phyloP scores from a whole-genome alignment of 148 eudicot species.

The Fagopyrum tataricum region DNA sequence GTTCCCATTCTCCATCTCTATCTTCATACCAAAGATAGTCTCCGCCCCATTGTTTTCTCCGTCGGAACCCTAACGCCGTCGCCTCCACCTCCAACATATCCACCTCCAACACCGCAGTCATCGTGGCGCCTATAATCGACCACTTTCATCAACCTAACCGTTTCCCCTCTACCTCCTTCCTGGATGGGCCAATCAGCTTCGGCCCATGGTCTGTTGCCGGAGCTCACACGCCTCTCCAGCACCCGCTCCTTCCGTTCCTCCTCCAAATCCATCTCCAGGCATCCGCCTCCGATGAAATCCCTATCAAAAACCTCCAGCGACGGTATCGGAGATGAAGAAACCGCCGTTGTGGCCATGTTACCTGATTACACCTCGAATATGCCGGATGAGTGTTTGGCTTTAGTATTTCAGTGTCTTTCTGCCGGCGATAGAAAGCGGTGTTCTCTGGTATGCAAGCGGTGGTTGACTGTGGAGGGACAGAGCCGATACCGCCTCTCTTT shows the following conservation, averaged over 20 bases:
- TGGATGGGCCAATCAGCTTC: conserved; percentile 14
- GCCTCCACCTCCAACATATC: neutral
- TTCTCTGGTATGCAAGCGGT: conserved; percentile 31
- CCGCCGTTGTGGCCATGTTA: neutral
- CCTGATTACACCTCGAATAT: conserved; percentile 22
- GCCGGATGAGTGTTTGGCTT: conserved; percentile 36
- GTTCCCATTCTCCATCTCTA: neutral
- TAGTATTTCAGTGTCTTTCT: conserved; percentile 26
- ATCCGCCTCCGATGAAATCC: conserved; percentile 4
- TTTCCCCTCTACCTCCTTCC: neutral
- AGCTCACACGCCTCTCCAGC: conserved; percentile 11
- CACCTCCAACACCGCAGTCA: neutral
- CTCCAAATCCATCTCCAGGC: conserved; percentile 1
- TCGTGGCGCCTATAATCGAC: neutral
- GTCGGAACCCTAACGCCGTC: conserved; percentile 13
- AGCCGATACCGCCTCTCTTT: conserved; percentile 32
- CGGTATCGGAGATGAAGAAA: neutral
- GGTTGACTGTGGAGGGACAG: conserved; percentile 30
- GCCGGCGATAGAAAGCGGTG: conserved; percentile 28
- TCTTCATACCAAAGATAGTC: neutral
- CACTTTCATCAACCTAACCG: neutral
- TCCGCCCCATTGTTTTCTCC: neutral
- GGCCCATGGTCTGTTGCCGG: conserved; percentile 12
- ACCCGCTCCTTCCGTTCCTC: conserved; percentile 14
- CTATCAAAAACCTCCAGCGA: conserved; percentile 1